These are phyloP conservation scores for Tuber microsphaerosporum DNA, from an alignment of 495 filamentous ascomycete species.

Conservation along the genomic window DNA sequence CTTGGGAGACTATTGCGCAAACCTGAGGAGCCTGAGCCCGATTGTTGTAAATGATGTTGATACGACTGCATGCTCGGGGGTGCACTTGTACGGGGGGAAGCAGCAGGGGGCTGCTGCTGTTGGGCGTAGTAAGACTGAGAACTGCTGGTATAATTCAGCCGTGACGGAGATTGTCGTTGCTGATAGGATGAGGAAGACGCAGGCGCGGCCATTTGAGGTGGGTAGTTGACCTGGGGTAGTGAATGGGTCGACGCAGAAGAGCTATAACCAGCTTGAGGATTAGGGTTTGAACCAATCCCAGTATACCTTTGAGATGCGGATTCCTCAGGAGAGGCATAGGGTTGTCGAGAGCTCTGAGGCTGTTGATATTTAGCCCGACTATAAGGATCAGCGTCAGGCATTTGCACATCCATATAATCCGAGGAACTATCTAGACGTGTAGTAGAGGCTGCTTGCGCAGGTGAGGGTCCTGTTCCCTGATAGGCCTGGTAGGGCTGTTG, in stretches of 20 bases:
- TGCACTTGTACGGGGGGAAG: conserved; percentile 38
- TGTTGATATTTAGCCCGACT: conserved; percentile 59
- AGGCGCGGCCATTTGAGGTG: conserved; percentile 19
- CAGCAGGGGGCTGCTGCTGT: conserved; percentile 15
- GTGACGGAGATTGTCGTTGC: conserved; percentile 57
- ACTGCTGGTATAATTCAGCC: conserved; percentile 53
- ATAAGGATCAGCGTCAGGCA: conserved; percentile 72
- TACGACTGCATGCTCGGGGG: conserved; percentile 40
- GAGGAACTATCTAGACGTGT: conserved; percentile 44
- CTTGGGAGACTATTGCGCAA: conserved; percentile 40
- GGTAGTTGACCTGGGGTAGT: conserved; percentile 26
- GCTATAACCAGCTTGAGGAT: conserved; percentile 55
- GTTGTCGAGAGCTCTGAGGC: conserved; percentile 34
- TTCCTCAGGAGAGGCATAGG: conserved; percentile 50
- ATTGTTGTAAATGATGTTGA: conserved; percentile 37
- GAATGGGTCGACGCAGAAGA: conserved; percentile 45
- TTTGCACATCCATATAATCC: conserved; percentile 60
- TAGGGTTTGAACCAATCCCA: conserved; percentile 72
- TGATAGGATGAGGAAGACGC: conserved; percentile 39
- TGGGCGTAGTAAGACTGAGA: conserved; percentile 59
- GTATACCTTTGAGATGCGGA: conserved; percentile 88
- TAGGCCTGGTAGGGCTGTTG: conserved; percentile 40
- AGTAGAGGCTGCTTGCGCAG: conserved; percentile 50
- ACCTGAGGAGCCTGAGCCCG: conserved; percentile 47
- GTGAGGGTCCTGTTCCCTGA: conserved; percentile 49